Evolutionary conservation across 352 stramenopile species (phyloP).

Genomic region (Thraustochytrium striatum): DNA sequence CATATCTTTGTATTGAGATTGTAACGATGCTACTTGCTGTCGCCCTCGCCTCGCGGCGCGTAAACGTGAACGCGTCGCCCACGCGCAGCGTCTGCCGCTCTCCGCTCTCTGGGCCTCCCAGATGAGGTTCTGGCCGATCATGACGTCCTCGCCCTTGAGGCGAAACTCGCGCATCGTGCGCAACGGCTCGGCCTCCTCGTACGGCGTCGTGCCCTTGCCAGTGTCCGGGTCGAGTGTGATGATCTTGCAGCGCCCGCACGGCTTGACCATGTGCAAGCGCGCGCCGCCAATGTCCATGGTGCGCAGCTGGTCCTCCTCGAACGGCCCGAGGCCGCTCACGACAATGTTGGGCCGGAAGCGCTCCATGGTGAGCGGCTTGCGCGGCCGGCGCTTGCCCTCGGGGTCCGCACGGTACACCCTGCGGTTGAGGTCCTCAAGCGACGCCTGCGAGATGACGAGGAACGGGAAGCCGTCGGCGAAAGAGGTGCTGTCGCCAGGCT

Average conservation of each 20-base stretch:
- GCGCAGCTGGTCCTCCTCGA: neutral
- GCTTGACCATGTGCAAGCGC: slow-evolving; percentile 19
- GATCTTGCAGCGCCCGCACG: slow-evolving; percentile 34
- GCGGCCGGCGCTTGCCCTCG: neutral
- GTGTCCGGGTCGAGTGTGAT: slow-evolving; percentile 27
- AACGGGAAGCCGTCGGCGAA: slow-evolving; percentile 39
- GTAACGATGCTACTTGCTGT: too few relatives aligned
- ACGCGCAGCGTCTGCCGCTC: neutral
- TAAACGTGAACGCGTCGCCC: neutral
- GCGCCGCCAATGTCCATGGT: neutral
- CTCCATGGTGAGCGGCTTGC: neutral
- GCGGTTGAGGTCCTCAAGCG: slow-evolving; percentile 19
- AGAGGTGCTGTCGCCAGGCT: neutral
- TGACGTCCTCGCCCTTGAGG: slow-evolving; percentile 8
- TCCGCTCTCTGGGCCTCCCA: neutral
- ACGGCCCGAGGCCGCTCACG: neutral
- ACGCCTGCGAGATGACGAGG: slow-evolving; percentile 31
- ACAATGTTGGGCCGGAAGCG: slow-evolving; percentile 41
- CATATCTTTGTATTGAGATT: too few relatives aligned
- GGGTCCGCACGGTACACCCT: too few relatives aligned
- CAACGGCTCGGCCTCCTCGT: neutral
- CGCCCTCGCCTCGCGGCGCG: too few relatives aligned
- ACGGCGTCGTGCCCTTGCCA: neutral
- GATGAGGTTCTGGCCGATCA: slow-evolving; percentile 14
- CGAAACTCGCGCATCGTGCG: neutral